Conservation (phyloP, 2,329 filamentous ascomycete genomes). For the Talaromyces piceae region DNA sequence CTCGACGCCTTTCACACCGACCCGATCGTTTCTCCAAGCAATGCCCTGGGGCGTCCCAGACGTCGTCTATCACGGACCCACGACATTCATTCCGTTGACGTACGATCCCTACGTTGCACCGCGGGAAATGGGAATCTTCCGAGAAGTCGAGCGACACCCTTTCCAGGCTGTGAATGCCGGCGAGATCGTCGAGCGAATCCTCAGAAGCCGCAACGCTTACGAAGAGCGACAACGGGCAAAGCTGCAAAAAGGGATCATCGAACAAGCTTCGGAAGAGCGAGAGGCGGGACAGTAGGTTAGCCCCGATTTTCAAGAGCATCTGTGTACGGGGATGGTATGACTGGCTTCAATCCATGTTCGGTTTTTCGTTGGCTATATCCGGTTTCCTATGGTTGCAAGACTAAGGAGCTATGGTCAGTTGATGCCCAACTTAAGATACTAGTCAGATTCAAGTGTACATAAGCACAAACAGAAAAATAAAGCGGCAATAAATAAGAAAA, state of each 20-base stretch:
- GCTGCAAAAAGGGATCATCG: slow-evolving; percentile 73
- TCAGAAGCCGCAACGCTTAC: slow-evolving; percentile 78
- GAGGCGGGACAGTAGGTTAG: background rate
- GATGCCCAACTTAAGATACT: background rate
- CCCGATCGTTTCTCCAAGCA: slow-evolving; percentile 65
- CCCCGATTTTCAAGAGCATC: background rate
- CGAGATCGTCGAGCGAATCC: slow-evolving; percentile 83
- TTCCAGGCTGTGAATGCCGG: slow-evolving; percentile 87
- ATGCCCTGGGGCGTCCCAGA: slow-evolving; percentile 68
- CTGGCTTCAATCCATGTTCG: background rate
- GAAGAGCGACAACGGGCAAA: slow-evolving; percentile 88
- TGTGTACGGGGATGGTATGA: background rate
- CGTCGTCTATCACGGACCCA: slow-evolving; percentile 93
- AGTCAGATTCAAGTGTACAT: background rate
- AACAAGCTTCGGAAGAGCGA: slow-evolving; percentile 40
- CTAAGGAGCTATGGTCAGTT: background rate
- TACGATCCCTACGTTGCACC: slow-evolving; percentile 76
- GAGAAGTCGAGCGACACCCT: slow-evolving; percentile 65
- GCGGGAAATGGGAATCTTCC: slow-evolving; percentile 77
- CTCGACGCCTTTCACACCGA: slow-evolving; percentile 80
- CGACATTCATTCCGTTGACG: slow-evolving; percentile 71
- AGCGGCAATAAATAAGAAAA: background rate
- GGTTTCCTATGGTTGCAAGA: background rate
- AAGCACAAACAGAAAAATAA: background rate
- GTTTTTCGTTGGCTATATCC: background rate